A percentile compares a stretch with the other conserved stretches of the same genome.
phyloP scores from a whole-genome alignment of 306 rosid genomes.

The Ziziphus jujuba region DNA sequence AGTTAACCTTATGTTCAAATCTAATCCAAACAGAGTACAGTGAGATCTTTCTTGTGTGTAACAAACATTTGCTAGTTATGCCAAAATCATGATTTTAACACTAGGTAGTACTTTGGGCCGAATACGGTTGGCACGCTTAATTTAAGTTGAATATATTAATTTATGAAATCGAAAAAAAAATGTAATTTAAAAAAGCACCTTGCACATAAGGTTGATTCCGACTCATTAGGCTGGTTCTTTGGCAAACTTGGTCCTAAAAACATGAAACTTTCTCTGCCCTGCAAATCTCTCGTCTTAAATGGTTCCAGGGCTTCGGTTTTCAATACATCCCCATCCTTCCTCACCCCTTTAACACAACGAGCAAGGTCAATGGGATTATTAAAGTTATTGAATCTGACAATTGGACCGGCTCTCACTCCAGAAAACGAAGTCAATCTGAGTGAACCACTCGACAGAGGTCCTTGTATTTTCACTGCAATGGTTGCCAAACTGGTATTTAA shows the following conservation, averaged over 20 bases:
- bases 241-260: too few relatives aligned
- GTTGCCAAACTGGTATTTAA: background rate
- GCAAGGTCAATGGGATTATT: background rate
- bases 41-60: too few relatives aligned
- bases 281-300: background rate
- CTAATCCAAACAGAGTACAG: too few relatives aligned
- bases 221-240: too few relatives aligned
- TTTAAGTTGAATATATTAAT: too few relatives aligned
- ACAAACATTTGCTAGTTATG: too few relatives aligned
- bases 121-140: too few relatives aligned
- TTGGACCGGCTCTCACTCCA: slow-evolving; percentile 8
- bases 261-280: background rate
- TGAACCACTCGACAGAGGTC: background rate
- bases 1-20: too few relatives aligned
- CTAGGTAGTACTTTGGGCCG: too few relatives aligned
- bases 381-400: slow-evolving; percentile 14
- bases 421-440: background rate
- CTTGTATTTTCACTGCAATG: background rate
- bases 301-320: background rate
- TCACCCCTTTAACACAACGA: slow-evolving; percentile 11
- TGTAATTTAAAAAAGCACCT: too few relatives aligned
- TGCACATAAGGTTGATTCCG: too few relatives aligned
- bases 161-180: too few relatives aligned
- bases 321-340: slow-evolving; percentile 10
- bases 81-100: background rate